Evolutionary conservation across 192 early-diverging fungal genomes (phyloP).

Genomic region (Dissophora ornata): DNA sequence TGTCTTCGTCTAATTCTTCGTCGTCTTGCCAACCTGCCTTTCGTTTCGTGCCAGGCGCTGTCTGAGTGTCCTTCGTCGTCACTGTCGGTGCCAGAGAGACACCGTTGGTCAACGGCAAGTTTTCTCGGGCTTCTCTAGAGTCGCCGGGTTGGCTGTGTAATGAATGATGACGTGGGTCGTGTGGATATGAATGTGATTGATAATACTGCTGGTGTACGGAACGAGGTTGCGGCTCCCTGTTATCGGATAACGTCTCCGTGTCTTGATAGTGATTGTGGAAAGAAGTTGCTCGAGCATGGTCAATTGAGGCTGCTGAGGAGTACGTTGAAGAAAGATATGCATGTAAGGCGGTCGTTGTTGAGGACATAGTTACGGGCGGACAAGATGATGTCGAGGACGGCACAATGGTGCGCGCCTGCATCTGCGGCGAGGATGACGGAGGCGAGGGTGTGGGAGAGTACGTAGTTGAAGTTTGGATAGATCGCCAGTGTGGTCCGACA

Average conservation of each 20-base stretch:
- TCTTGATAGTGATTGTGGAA: conserved; percentile 22
- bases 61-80: not conserved
- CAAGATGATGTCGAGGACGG: conserved; percentile 1
- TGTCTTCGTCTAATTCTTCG: not conserved
- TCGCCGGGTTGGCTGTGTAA: conserved; percentile 12
- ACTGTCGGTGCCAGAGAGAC: not conserved
- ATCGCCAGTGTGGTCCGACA: conserved; percentile 49
- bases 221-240: not conserved
- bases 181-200: conserved; percentile 36
- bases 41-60: conserved; percentile 10
- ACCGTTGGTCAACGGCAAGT: conserved; percentile 10
- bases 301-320: conserved; percentile 34
- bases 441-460: conserved; percentile 42
- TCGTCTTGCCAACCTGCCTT: conserved; percentile 35
- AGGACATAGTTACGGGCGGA: not conserved
- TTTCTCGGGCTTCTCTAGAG: conserved; percentile 38
- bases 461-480: conserved; percentile 35
- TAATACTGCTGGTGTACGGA: conserved; percentile 22
- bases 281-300: conserved; percentile 43
- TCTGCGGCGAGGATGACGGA: conserved; percentile 28
- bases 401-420: conserved; percentile 8
- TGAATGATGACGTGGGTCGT: conserved; percentile 32
- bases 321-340: conserved; percentile 26
- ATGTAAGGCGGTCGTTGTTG: conserved; percentile 21
- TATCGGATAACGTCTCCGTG: conserved; percentile 5